phyloP scores from a whole-genome alignment of 495 filamentous ascomycete genomes.

The Neurospora sp. region DNA sequence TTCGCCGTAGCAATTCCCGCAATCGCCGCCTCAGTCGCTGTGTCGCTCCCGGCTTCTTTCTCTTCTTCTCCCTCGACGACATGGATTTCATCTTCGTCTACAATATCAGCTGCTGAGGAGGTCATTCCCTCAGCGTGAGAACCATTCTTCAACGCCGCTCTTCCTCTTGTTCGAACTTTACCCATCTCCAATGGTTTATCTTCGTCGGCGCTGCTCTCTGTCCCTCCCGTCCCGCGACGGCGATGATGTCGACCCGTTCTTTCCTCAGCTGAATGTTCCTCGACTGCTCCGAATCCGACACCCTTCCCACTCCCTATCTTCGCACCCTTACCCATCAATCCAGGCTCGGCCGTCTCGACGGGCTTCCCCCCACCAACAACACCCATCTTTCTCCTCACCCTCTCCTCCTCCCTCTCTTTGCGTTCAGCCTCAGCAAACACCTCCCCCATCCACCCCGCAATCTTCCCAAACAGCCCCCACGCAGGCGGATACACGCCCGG shows the following conservation, averaged over 20 bases:
- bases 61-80: not conserved
- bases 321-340: no score
- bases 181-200: constrained; percentile 76
- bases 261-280: not conserved
- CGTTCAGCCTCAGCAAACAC: constrained; percentile 47
- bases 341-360: no score
- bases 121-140: not conserved
- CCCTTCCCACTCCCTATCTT: not conserved
- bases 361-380: not conserved
- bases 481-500: constrained; percentile 75
- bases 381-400: constrained; percentile 12
- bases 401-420: constrained; percentile 17
- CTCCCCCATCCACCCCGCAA: constrained; percentile 66
- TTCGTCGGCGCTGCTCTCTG: not conserved
- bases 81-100: not conserved
- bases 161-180: not conserved
- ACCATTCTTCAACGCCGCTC: not conserved
- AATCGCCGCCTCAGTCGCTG: not conserved
- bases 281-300: not conserved
- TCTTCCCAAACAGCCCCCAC: constrained; percentile 68
- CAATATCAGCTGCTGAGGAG: not conserved
- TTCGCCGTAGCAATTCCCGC: constrained; percentile 12
- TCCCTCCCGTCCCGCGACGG: constrained; percentile 49
- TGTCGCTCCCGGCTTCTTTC: constrained; percentile 2
- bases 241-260: constrained; percentile 26